phyloP scores from a whole-genome alignment of 78 protist species.

The Tieghemostelium lacteum region DNA sequence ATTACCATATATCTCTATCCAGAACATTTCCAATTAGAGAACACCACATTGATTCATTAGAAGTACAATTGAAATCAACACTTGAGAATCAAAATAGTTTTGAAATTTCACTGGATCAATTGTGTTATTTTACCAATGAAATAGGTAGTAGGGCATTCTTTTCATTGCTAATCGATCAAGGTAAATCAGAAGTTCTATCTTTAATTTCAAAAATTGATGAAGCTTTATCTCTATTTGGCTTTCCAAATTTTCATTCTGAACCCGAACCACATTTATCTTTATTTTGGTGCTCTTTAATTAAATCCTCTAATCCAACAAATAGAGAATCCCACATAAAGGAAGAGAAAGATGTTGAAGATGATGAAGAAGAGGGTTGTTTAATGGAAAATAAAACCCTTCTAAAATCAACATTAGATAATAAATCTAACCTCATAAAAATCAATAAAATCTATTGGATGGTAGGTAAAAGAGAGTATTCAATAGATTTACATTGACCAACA shows the following conservation, averaged over 20 bases:
- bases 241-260: slow-evolving; percentile 27
- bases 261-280: slow-evolving; percentile 68
- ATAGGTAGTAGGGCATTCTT: slow-evolving; percentile 31
- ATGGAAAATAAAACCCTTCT: slow-evolving; percentile 4
- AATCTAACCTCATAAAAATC: not conserved
- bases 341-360: not conserved
- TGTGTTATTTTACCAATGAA: slow-evolving; percentile 41
- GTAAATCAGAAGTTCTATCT: not conserved
- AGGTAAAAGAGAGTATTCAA: slow-evolving; percentile 24
- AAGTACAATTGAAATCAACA: slow-evolving; percentile 1
- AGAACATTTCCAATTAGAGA: slow-evolving; percentile 68
- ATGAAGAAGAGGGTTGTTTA: not conserved
- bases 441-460: slow-evolving; percentile 45
- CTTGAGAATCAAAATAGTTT: not conserved
- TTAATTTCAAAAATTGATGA: slow-evolving; percentile 29
- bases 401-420: not conserved
- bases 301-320: not conserved
- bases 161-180: not conserved
- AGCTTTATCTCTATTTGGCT: slow-evolving; percentile 13
- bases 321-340: not conserved
- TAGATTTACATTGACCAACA: not conserved
- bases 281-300: not conserved
- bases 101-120: not conserved
- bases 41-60: slow-evolving; percentile 56
- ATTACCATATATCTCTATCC: slow-evolving; percentile 60